Base-by-base conservation (phyloP, 352 stramenopile species). In the Phytophthora sp. region DNA sequence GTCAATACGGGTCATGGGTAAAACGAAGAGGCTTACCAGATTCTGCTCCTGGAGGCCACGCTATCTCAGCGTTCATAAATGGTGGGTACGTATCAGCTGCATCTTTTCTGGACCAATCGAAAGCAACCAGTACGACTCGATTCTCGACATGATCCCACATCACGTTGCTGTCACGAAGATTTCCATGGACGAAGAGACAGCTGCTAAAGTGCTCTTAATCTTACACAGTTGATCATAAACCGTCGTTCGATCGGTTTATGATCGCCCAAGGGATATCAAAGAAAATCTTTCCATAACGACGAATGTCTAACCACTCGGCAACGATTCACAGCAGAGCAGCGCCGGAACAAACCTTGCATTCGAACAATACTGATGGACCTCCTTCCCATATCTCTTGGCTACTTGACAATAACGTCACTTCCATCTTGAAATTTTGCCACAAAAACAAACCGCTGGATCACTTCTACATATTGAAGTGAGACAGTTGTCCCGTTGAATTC, bases 91-190 rank as follows among this genome's bases (percentile, higher is more conserved):
- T 69, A 21, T 12, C 61, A 4, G 38, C 55, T 13, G 54, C 54
- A 52, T 72, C 71, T n/a, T 46, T 63, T 55, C 66, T 66, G 9
- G 66, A 59, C 66, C 61, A 76, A 51, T 73, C 71, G 31, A 76
- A 79, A 62, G 76, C 71, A 39, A 73, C 61, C 57, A 73, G 45
- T n/a, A 79, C 62, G 54, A 79, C 62, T 60, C 59, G 62, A 27
- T 71, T 67, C 55, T 65, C 55, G 52, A 24, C 12, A 12, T 44
- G 7, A 65, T 74, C 66, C 63, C 67, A 79, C 58, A 67, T 36
- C 31, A 67, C 30, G 13, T 70, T 75, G 36, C 24, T 58, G 33
- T 69, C 50, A 8, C 50, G 35, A 57, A 52, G 47, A 61, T 71
- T 31, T 4, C 45, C 55, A 44, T 57, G 47, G 30, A 63, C 33